Conservation (phyloP, 73 alveolate species). For the Vitrella brassicaformis region DNA sequence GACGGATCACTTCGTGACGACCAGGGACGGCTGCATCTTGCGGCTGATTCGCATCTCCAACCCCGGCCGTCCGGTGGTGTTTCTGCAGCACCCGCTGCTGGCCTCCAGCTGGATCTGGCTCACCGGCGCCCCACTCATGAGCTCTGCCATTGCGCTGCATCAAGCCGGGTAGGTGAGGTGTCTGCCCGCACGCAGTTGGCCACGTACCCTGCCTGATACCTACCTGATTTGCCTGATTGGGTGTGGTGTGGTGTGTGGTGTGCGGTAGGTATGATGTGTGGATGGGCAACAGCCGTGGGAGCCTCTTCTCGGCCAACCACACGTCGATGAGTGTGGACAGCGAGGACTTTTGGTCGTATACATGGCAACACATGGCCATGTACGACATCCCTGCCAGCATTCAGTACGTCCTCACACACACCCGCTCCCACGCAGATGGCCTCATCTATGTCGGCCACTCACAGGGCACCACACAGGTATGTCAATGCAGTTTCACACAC, state of each 20-base stretch:
- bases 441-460: slow-evolving; percentile 83
- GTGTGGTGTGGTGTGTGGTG: too few relatives aligned
- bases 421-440: slow-evolving; percentile 59
- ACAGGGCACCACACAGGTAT: slow-evolving; percentile 82
- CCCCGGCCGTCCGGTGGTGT: slow-evolving; percentile 62
- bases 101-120: slow-evolving; percentile 72
- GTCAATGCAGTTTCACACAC: too few relatives aligned
- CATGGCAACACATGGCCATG: slow-evolving; percentile 76
- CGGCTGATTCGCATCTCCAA: slow-evolving; percentile 68
- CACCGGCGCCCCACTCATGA: slow-evolving; percentile 55
- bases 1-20: slow-evolving; percentile 65
- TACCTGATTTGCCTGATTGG: too few relatives aligned
- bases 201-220: too few relatives aligned
- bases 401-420: slow-evolving; percentile 47
- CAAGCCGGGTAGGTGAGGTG: too few relatives aligned
- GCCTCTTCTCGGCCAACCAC: slow-evolving; percentile 37
- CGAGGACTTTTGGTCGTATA: slow-evolving; percentile 77
- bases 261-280: slow-evolving; percentile 82
- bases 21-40: slow-evolving; percentile 82
- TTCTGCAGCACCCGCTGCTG: slow-evolving; percentile 77
- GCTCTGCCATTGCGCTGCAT: too few relatives aligned
- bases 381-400: slow-evolving; percentile 74
- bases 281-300: slow-evolving; percentile 83
- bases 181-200: slow-evolving; percentile 72
- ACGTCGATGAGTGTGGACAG: slow-evolving; percentile 40